Percentiles rank a stretch among this genome's conserved stretches.
Conservation (phyloP, 768 basidiomycete species). For the Calocera cornea region DNA sequence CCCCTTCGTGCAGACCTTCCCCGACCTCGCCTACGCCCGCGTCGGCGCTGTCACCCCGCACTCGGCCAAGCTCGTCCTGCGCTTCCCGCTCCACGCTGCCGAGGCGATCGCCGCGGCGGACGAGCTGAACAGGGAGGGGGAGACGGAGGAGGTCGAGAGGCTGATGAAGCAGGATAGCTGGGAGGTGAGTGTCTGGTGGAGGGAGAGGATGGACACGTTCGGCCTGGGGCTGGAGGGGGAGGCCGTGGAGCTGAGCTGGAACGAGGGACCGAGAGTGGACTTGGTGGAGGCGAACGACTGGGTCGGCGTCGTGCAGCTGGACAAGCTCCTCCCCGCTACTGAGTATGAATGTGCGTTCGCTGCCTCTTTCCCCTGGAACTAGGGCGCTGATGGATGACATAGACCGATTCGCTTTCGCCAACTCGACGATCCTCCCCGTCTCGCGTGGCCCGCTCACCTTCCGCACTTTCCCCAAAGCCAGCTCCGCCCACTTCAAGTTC, state of each 20-base stretch:
- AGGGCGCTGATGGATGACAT: no score
- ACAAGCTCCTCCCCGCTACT: constrained; percentile 54
- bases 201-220: constrained; percentile 32
- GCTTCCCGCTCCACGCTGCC: constrained; percentile 34
- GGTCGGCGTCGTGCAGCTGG: constrained; percentile 40
- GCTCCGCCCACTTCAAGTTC: constrained; percentile 46
- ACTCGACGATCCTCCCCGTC: constrained; percentile 38
- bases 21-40: constrained; percentile 48
- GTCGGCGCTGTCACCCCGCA: constrained; percentile 58
- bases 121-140: constrained; percentile 7
- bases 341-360: constrained; percentile 49
- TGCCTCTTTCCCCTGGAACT: no score
- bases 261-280: constrained; percentile 38
- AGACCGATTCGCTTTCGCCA: constrained; percentile 34
- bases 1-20: constrained; percentile 43
- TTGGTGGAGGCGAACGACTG: constrained; percentile 40
- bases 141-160: constrained; percentile 12
- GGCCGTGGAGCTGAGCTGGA: constrained; percentile 32
- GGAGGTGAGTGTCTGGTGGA: constrained; percentile 21
- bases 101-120: constrained; percentile 10
- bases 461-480: constrained; percentile 52
- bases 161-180: constrained; percentile 10
- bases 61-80: constrained; percentile 46
- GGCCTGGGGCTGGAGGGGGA: constrained; percentile 19
- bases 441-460: constrained; percentile 42